phyloP scores from a whole-genome alignment of 306 rosid species.

The Cicer chorassanicum region DNA sequence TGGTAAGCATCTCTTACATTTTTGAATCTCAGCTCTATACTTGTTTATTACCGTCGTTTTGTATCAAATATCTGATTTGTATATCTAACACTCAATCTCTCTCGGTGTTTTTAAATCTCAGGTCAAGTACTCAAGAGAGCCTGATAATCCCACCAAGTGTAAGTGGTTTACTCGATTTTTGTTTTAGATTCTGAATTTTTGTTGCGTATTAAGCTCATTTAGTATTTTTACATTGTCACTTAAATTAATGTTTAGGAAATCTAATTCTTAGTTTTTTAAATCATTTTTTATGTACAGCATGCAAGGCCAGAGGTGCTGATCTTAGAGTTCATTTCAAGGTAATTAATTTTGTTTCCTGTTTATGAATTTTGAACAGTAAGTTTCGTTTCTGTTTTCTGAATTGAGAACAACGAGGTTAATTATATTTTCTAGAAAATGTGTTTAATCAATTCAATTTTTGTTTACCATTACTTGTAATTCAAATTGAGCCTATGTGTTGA shows the following conservation, averaged over 20 bases:
- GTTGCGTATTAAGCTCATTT: no score
- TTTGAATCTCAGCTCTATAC: no score
- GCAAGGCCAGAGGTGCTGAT: constrained; percentile 93
- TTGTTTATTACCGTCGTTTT: background rate
- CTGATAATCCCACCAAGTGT: constrained; percentile 93
- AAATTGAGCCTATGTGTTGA: background rate
- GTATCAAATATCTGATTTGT: background rate
- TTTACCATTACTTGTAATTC: background rate
- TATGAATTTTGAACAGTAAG: background rate
- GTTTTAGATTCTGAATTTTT: no score
- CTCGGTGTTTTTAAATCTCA: background rate
- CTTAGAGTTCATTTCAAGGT: constrained; percentile 98
- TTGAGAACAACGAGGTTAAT: no score
- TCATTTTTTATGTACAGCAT: constrained; percentile 57
- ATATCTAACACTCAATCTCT: background rate
- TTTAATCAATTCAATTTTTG: background rate
- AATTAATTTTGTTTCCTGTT: background rate
- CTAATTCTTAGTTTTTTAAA: background rate
- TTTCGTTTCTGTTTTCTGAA: background rate
- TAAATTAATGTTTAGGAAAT: background rate
- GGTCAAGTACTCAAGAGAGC: constrained; percentile 97
- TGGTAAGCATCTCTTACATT: constrained; percentile 50
- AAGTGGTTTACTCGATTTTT: background rate
- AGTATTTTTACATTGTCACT: no score
- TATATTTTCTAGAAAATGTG: no score